Percentiles rank a stretch among this genome's conserved stretches.
These are phyloP conservation scores for Metschnikowia drakensbergensis DNA, from an alignment of 805 yeast species.

Conservation along the genomic window DNA sequence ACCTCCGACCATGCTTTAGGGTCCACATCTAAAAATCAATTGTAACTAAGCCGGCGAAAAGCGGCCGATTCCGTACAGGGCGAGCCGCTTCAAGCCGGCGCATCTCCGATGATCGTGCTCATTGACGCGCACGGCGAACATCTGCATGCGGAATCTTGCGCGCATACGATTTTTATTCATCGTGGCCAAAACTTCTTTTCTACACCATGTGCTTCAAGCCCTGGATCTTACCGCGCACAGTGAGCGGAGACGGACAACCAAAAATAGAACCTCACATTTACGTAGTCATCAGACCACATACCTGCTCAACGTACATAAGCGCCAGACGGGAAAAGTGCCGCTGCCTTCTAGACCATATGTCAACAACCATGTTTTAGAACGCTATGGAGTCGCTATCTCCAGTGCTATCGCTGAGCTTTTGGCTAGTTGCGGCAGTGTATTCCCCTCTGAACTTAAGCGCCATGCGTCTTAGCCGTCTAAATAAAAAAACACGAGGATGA, in stretches of 20 bases:
- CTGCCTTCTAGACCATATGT: not conserved
- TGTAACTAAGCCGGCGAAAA: too few species aligned
- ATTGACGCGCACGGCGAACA: not conserved
- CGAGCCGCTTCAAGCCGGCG: too few species aligned
- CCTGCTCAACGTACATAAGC: too few species aligned
- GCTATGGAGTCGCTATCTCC: not conserved
- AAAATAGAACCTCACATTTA: not conserved
- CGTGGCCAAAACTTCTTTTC: not conserved
- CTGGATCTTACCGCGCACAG: constrained; percentile 1
- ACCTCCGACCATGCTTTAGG: too few species aligned
- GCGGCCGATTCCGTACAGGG: too few species aligned
- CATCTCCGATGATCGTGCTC: not conserved
- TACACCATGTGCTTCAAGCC: not conserved
- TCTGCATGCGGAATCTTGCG: constrained; percentile 3
- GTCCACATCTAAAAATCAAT: too few species aligned
- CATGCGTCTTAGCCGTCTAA: constrained; percentile 2
- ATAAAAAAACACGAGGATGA: not conserved
- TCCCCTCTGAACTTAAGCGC: not conserved
- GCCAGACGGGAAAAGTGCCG: too few species aligned
- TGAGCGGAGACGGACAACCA: not conserved
- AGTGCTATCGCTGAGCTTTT: not conserved
- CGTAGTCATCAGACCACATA: too few species aligned
- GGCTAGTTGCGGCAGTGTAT: not conserved
- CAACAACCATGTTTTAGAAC: not conserved
- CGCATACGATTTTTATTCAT: constrained; percentile 1